Evolutionary conservation across 23 red algal species (phyloP), one percentile per base, ranked within the genome.

Genomic region (Gracilaria vermiculophylla): DNA sequence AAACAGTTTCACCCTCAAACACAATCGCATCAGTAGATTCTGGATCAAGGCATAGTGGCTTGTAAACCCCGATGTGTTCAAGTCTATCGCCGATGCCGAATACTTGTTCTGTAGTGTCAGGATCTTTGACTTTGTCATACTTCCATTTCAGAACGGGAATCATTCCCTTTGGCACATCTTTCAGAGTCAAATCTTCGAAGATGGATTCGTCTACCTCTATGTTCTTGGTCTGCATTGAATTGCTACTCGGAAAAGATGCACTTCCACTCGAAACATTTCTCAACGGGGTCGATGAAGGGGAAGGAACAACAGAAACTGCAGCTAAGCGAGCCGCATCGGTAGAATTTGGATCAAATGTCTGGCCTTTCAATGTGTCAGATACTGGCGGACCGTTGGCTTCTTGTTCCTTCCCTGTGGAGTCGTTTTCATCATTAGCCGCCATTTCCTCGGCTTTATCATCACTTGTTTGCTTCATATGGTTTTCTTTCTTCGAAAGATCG

Each of bases 121-220:
- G 80, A 34, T 78, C 54, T 12, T 76, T 37, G 2, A 93, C 81
- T 43, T 47, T 35, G 12, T 85, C 73, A 32, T 78, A 85, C 27
- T 93, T 85, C 90, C 90, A 93, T 28, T 78, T 73, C 27, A 93
- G 67, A 40, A 93, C 54, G 41, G 87, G 87, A 45, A 91, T 45
- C 55, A 78, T 54, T 21, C 62, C 74, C 33, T 91, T 81, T 10
- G 87, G 87, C 10, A 91, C 73, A 23, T 88, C 76, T 14, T 81
- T 45, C 10, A 58, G 25, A 42, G 31, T 31, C 33, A 91, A 53
- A 12, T 91, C 87, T 15, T 91, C 47, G 58, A 91, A 80, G 34
- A 36, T 52, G 0, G 73, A 80, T 53, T 72, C 78, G 23, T 81
- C 76, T 54, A 54, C 76, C 17, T 23, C 42, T 24, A 40, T 73